These are phyloP conservation scores for Chaetomiaceae sp. DNA, from an alignment of 2,329 filamentous ascomycete species.

Conservation along the genomic window DNA sequence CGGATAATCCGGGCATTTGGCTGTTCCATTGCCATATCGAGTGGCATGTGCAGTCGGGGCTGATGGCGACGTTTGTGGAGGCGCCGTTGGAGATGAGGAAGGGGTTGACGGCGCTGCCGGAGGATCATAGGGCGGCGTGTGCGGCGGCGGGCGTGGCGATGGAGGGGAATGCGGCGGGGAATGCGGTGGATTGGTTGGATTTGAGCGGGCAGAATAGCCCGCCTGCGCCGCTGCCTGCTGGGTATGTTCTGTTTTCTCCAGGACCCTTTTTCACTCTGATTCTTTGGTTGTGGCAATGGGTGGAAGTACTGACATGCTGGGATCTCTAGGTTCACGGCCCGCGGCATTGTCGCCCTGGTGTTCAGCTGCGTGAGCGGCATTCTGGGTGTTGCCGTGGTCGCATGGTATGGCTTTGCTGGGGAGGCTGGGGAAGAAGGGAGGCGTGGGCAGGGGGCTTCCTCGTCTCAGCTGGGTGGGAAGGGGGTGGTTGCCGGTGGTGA, in stretches of 20 bases:
- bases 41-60: conserved; percentile 66
- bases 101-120: conserved; percentile 47
- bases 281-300: not conserved
- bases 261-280: not conserved
- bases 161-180: conserved; percentile 27
- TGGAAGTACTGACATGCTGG: not conserved
- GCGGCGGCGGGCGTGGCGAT: conserved; percentile 25
- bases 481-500: no score
- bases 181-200: conserved; percentile 22
- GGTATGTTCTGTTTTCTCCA: conserved; percentile 33
- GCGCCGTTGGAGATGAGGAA: conserved; percentile 57
- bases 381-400: conserved; percentile 60
- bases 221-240: conserved; percentile 49
- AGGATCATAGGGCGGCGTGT: conserved; percentile 54
- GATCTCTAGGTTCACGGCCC: conserved; percentile 46
- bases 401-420: conserved; percentile 54
- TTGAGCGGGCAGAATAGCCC: conserved; percentile 25
- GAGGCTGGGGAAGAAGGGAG: conserved; percentile 24
- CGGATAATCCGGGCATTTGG: conserved; percentile 61
- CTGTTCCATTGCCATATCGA: conserved; percentile 77
- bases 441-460: no score
- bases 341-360: conserved; percentile 67
- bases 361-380: conserved; percentile 66
- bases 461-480: no score
- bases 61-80: conserved; percentile 59